phyloP scores from a whole-genome alignment of 805 yeast species.

The Suhomyces prunicola region DNA sequence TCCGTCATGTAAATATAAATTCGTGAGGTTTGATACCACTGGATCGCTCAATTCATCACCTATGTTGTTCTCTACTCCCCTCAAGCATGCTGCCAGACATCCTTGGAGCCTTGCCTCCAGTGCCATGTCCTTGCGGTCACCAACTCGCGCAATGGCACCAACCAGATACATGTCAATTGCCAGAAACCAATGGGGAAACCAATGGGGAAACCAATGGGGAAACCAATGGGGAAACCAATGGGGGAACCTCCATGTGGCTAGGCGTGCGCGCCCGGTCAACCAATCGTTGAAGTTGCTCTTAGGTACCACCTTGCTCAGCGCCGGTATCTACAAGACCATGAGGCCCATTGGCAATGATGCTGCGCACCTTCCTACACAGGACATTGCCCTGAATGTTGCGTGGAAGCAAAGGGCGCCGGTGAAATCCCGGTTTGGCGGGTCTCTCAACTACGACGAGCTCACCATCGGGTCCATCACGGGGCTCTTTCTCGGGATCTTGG shows the following conservation, averaged over 20 bases:
- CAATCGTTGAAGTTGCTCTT: background rate
- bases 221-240: background rate
- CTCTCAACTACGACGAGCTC: slow-evolving; percentile 57
- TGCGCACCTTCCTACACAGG: slow-evolving; percentile 5
- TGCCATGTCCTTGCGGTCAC: background rate
- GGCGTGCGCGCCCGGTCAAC: background rate
- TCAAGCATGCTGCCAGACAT: background rate
- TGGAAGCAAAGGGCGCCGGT: background rate
- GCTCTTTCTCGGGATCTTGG: slow-evolving; percentile 52
- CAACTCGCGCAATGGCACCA: background rate
- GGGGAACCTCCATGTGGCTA: too few species aligned
- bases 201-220: background rate
- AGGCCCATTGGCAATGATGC: slow-evolving; percentile 9
- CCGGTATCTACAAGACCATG: background rate
- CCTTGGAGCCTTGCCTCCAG: background rate
- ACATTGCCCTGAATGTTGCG: background rate
- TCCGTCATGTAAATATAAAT: background rate
- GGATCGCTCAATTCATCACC: background rate
- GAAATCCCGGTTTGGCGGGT: slow-evolving; percentile 36
- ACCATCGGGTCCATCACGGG: slow-evolving; percentile 65
- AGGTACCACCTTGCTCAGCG: background rate
- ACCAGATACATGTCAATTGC: background rate
- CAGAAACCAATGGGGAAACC: background rate
- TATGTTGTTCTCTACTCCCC: background rate
- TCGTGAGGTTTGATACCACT: background rate